Evolutionary conservation across 2,329 filamentous ascomycete species (phyloP), one percentile per base, ranked within the genome.

Genomic region (Triangularia verruculosa): DNA sequence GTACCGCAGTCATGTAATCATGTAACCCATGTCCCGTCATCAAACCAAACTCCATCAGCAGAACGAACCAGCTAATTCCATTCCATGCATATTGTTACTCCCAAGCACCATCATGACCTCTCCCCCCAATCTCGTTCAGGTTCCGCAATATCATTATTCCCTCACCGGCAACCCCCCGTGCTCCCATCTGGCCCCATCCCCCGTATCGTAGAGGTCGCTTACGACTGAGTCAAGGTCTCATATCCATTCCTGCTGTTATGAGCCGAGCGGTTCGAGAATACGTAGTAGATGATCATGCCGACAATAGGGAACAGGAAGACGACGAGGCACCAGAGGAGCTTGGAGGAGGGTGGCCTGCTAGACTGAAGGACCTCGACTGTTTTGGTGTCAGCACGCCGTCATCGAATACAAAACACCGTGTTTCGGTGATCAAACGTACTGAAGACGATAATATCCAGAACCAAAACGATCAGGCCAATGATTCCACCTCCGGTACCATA

Each of bases 361-460:
- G 86, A 88, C 74, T 88, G 84, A 63, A 89, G 76, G 67, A 89
- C 82, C 75, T 89, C 86, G 69, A 88, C 86, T 89, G 67, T 39
- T 47, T 3, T 11, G 20, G 66, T 28, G 15, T 69, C 28, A 70
- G 71, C 57, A 17, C 63, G 9, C 20, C 12, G n/a, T 28, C 13
- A 12, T 59, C 12, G n/a, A n/a, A 15, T 4, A 1, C 1, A 12
- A 28, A 15, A 51, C 2, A 17, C 8, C 25, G 3, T 3, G 55
- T 17, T 12, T 4, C 32, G 32, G n/a, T 1, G 15, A 47, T n/a
- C n/a, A 8, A 32, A 79, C 85, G 27, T 78, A 89, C 86, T 80
- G 72, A 83, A 87, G 43, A 86, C 84, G 32, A 89, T 81, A 43
- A 89, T 82, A 67, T 89, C 86, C 7, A 89, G 77, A 13, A 89